Evolutionary conservation across 352 stramenopile species (phyloP), one percentile per base, ranked within the genome.

Genomic region (Phytophthora idaei): DNA sequence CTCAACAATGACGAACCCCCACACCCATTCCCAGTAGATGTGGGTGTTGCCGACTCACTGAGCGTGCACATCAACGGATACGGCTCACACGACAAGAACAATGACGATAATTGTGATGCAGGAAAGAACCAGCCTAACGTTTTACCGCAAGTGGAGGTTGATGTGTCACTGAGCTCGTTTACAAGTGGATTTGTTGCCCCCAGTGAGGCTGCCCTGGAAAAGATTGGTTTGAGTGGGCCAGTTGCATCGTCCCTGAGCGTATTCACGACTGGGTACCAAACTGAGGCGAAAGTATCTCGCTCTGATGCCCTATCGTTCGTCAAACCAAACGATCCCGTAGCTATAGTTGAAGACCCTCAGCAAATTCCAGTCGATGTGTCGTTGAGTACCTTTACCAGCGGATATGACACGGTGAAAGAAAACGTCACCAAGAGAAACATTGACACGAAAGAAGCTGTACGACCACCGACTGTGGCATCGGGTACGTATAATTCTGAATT

Each of bases 101-200:
- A 27, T 27, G 21, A 21, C 4, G 25, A 51, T 21, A 31, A 51
- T 3, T 21, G 17, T 9, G 45, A 36, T 51, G 45, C 34, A 51
- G 45, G 21, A 67, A 45, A 12, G 7, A 29, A 6, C 15, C 11
- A 42, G 27, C n/a, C 15, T 11, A 28, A 8, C 17, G 17, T 9
- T 2, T 1, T 50, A 31, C 21, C 15, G 6, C 14, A 31, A n/a
- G 45, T 61, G 39, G 57, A 63, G 17, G 61, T 79, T 7, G 60
- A 75, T 8, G 64, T 70, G 5, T 86, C 79, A 8, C 57, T 86
- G 17, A 86, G 77, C 44, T 46, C 59, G 1, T 88, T 85, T 55
- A 88, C 79, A 0, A 66, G 64, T 29, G 79, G 79, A 7, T 86
- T 83, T 41, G 11, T 44, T 17, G 49, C 48, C 10, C 37, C 52